Percentiles rank a stretch among this genome's conserved stretches.
Conservation (phyloP, 768 basidiomycete species). For the Cystobasidium tubakii region DNA sequence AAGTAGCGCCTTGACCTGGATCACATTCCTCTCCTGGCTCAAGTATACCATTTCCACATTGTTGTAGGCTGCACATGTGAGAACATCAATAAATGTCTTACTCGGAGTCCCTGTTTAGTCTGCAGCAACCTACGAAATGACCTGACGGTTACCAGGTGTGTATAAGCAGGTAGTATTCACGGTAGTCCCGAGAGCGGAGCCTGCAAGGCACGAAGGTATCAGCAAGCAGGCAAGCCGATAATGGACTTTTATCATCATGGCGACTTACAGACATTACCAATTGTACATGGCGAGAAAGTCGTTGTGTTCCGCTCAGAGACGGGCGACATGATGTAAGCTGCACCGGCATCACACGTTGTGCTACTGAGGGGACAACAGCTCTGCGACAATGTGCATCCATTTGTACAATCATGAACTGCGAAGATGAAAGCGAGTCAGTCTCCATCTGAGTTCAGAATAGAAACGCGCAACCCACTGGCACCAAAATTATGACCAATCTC, state of each 20-base stretch:
- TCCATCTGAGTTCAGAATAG: too few relatives aligned
- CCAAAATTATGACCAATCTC: slow-evolving; percentile 86
- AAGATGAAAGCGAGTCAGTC: not conserved
- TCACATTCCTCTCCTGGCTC: slow-evolving; percentile 82
- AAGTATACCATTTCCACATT: slow-evolving; percentile 66
- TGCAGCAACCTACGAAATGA: slow-evolving; percentile 39
- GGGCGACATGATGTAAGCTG: slow-evolving; percentile 66
- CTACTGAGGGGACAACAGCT: slow-evolving; percentile 66
- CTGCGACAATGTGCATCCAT: slow-evolving; percentile 58
- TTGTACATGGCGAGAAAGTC: slow-evolving; percentile 67
- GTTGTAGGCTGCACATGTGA: slow-evolving; percentile 11
- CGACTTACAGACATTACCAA: slow-evolving; percentile 74
- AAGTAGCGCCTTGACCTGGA: slow-evolving; percentile 60
- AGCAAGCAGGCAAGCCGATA: too few relatives aligned
- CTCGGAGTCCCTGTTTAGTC: too few relatives aligned
- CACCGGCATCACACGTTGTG: slow-evolving; percentile 60
- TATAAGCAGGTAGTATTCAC: slow-evolving; percentile 66
- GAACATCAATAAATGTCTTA: too few relatives aligned
- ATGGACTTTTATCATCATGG: too few relatives aligned
- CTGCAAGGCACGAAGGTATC: not conserved
- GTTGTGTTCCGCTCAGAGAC: slow-evolving; percentile 56
- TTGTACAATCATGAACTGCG: slow-evolving; percentile 56
- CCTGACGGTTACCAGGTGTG: slow-evolving; percentile 54
- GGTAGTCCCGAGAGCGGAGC: slow-evolving; percentile 42
- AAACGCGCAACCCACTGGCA: slow-evolving; percentile 56